A percentile compares a stretch with the other conserved stretches of the same genome.
phyloP scores from a whole-genome alignment of 345 rosid genomes.

The Conringia planisiliqua region DNA sequence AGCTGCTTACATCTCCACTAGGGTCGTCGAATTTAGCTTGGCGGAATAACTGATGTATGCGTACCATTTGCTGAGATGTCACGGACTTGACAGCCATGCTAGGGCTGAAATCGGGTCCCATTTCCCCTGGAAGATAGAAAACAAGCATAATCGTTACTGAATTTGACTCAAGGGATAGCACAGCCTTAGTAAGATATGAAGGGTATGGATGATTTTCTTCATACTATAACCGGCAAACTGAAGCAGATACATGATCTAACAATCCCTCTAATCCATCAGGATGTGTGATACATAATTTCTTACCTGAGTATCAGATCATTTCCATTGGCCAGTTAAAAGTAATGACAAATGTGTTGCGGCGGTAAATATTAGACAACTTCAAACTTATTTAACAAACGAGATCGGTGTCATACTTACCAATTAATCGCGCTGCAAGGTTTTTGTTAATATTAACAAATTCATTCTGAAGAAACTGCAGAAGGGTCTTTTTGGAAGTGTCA shows the following conservation, averaged over 20 bases:
- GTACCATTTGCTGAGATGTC: conserved; percentile 88
- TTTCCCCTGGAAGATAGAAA: conserved; percentile 58
- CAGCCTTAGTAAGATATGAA: background rate
- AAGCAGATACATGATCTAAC: background rate
- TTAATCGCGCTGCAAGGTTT: conserved; percentile 69
- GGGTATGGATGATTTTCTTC: background rate
- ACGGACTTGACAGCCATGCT: conserved; percentile 78
- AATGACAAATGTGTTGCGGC: background rate
- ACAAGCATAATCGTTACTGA: conserved; percentile 8
- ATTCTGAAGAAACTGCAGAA: conserved; percentile 90
- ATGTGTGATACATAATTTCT: background rate
- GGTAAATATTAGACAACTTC: background rate
- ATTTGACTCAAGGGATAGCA: conserved; percentile 22
- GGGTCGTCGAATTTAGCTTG: conserved; percentile 99
- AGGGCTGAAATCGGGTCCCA: conserved; percentile 90
- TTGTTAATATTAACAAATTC: conserved; percentile 91
- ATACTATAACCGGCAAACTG: background rate
- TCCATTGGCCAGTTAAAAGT: background rate
- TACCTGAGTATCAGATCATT: background rate
- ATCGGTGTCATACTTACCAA: conserved; percentile 50
- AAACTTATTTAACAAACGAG: background rate
- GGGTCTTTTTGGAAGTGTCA: conserved; percentile 82
- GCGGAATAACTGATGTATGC: conserved; percentile 94
- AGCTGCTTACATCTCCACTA: conserved; percentile 81
- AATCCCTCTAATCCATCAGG: background rate